Conservation (phyloP, 2,329 filamentous ascomycete genomes). For the Cordyceps javanica region DNA sequence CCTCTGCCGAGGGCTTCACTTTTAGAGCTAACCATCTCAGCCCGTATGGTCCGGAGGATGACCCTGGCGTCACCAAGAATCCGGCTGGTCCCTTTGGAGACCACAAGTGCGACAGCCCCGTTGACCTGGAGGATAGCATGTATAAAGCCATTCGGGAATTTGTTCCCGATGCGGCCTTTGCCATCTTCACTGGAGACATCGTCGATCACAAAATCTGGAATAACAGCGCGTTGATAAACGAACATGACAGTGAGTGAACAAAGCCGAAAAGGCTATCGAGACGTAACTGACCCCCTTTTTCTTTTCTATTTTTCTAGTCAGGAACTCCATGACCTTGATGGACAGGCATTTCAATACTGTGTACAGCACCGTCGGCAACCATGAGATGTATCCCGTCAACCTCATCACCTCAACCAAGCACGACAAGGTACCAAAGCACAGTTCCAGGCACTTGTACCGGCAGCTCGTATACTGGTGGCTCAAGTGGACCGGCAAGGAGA, state of each 20-base stretch:
- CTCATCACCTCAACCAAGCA: constrained; percentile 38
- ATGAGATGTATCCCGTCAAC: constrained; percentile 49
- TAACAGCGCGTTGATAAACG: constrained; percentile 29
- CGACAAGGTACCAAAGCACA: constrained; percentile 15
- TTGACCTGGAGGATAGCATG: constrained; percentile 48
- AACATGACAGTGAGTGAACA: constrained; percentile 25
- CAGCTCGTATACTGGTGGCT: constrained; percentile 40
- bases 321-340: constrained; percentile 45
- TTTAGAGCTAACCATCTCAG: constrained; percentile 20
- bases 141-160: constrained; percentile 42
- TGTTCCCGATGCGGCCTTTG: constrained; percentile 42
- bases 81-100: constrained; percentile 49
- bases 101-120: constrained; percentile 46
- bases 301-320: too few species aligned
- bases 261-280: too few species aligned
- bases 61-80: constrained; percentile 39
- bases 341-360: constrained; percentile 35
- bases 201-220: constrained; percentile 47
- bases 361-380: constrained; percentile 51
- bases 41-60: constrained; percentile 39
- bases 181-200: constrained; percentile 56
- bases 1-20: too few species aligned
- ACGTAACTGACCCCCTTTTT: too few species aligned
- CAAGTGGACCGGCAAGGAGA: constrained; percentile 36
- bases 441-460: constrained; percentile 48